Percentiles rank a stretch among this genome's conserved stretches.
phyloP scores from a whole-genome alignment of 2,329 filamentous ascomycete species.

The Alternaria ventricosa region DNA sequence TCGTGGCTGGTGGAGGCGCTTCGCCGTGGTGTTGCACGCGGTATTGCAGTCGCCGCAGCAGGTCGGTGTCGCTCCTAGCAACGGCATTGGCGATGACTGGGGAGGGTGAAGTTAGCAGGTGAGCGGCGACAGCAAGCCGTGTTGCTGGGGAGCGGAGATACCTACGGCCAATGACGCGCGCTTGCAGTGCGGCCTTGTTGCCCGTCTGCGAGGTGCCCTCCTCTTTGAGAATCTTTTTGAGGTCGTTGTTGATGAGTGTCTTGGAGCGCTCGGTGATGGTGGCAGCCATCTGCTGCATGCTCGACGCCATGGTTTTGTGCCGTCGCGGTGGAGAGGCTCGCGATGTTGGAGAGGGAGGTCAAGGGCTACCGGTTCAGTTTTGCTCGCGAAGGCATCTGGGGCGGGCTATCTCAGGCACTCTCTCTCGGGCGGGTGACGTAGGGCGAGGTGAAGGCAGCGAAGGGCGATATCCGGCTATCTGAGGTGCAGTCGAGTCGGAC shows the following conservation, averaged over 20 bases:
- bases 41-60: slow-evolving; percentile 49
- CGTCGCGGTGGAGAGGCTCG: slow-evolving; percentile 9
- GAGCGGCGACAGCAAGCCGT: slow-evolving; percentile 2
- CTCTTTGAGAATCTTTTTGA: slow-evolving; percentile 76
- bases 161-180: slow-evolving; percentile 79
- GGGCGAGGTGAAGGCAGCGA: slow-evolving; percentile 16
- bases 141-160: slow-evolving; percentile 33
- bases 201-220: slow-evolving; percentile 76
- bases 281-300: slow-evolving; percentile 51
- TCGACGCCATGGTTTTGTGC: slow-evolving; percentile 39
- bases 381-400: slow-evolving; percentile 18
- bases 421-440: slow-evolving; percentile 8
- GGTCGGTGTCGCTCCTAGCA: slow-evolving; percentile 39
- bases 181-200: slow-evolving; percentile 82
- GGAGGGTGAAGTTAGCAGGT: slow-evolving; percentile 28
- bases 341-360: slow-evolving; percentile 2
- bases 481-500: slow-evolving; percentile 14
- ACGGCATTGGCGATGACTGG: slow-evolving; percentile 51
- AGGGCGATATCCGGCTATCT: slow-evolving; percentile 11
- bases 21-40: slow-evolving; percentile 51
- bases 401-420: not conserved
- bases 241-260: slow-evolving; percentile 67
- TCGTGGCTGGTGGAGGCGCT: slow-evolving; percentile 35
- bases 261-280: slow-evolving; percentile 56
- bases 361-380: slow-evolving; percentile 22